Evolutionary conservation across 78 protist genomes (phyloP).

Genomic region (Speleostelium caveatum): DNA sequence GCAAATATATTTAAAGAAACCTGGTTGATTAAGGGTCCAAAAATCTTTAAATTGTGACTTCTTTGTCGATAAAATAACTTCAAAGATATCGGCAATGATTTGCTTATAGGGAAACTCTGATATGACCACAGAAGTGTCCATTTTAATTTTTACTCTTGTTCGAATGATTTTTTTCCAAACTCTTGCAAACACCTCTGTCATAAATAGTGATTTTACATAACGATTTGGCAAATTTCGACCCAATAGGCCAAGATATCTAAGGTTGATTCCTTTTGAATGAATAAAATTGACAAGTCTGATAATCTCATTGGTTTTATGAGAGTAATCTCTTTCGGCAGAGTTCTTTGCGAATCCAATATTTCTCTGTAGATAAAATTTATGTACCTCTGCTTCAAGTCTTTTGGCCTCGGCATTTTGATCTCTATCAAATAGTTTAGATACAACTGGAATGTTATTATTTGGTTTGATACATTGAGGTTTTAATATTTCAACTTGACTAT

Average conservation of each 20-base stretch:
- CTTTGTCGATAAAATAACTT: not conserved
- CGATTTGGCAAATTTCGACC: not conserved
- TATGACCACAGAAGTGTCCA: slow-evolving; percentile 1
- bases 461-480: slow-evolving; percentile 1
- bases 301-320: not conserved
- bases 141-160: not conserved
- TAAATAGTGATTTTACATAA: not conserved
- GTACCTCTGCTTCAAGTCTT: not conserved
- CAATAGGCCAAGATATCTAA: slow-evolving; percentile 54
- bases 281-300: slow-evolving; percentile 9
- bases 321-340: not conserved
- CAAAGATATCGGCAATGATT: slow-evolving; percentile 3
- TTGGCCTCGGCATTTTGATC: not conserved
- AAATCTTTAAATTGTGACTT: not conserved
- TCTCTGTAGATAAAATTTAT: not conserved
- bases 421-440: not conserved
- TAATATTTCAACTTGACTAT: not conserved
- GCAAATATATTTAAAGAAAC: slow-evolving; percentile 25
- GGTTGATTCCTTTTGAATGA: slow-evolving; percentile 39
- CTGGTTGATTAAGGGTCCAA: not conserved
- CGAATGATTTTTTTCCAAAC: slow-evolving; percentile 44
- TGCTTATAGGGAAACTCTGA: slow-evolving; percentile 12
- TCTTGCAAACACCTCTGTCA: slow-evolving; percentile 44
- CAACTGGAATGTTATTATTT: not conserved
- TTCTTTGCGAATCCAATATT: not conserved